A percentile compares a stretch with the other conserved stretches of the same genome.
Conservation (phyloP, 306 rosid genomes). For the Lathyrus tuberosus region DNA sequence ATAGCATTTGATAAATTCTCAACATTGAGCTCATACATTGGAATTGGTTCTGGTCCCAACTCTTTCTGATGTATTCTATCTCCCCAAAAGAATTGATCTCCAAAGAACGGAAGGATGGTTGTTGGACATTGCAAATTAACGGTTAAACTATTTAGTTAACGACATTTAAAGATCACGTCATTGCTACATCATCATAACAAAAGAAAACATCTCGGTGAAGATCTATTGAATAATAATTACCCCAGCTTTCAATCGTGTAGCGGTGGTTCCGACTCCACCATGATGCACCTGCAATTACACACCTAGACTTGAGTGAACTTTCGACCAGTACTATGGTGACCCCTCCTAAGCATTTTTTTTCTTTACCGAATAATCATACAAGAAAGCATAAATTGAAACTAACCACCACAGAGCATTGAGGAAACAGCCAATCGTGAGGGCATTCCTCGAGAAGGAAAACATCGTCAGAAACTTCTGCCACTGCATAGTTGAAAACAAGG, state of each 20-base stretch:
- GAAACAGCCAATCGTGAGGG: conserved; percentile 98
- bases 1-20: conserved; percentile 77
- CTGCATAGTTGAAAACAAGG: conserved; percentile 53
- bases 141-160: no score
- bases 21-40: conserved; percentile 67
- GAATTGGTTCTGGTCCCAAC: conserved; percentile 82
- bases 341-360: conserved; percentile 1
- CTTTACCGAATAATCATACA: conserved; percentile 11
- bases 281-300: conserved; percentile 84
- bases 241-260: conserved; percentile 94
- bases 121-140: conserved; percentile 77
- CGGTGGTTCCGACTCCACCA: conserved; percentile 98
- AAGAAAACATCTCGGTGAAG: conserved; percentile 18
- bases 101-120: conserved; percentile 92
- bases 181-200: background rate
- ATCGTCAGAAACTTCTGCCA: conserved; percentile 63
- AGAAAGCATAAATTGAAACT: conserved; percentile 40
- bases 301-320: background rate
- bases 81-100: conserved; percentile 99
- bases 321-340: background rate
- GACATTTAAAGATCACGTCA: no score
- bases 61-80: conserved; percentile 77
- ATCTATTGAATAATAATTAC: conserved; percentile 60
- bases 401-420: no score
- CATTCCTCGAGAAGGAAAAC: conserved; percentile 86